Evolutionary conservation across 345 rosid genomes (phyloP), one percentile per base, ranked within the genome.

Genomic region (Euphorbia pulcherrima): DNA sequence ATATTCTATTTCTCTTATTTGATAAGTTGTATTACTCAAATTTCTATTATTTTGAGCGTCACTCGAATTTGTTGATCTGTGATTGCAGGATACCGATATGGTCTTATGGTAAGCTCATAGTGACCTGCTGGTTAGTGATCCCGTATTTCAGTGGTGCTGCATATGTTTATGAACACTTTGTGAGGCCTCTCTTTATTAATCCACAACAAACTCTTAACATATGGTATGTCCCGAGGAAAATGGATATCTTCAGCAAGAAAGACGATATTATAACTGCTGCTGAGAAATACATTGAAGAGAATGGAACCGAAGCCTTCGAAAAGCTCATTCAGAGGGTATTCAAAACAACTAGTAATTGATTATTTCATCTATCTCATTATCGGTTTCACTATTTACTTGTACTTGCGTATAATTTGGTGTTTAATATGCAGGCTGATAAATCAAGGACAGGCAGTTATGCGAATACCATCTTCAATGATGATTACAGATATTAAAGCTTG

Each of bases 101-200:
- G 97, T 79, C 96, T 7, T 87, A 86, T 67, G 74, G 78, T 2
- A 94, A 89, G 89, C 92, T 94, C 73, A 74, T 89, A 56, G 62
- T 89, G 75, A 91, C 96, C 60, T 89, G 97, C 78, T 94, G 99
- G 99, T 81, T 94, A 68, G 99, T 88, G 48, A 86, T 94, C 33
- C 97, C 99, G 0, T 84, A 91, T 82, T 94, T 94, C 82, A 92
- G 88, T 14, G 97, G 99, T 20, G 97, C 99, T 75, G 88, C 99
- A 35, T 88, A 88, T 70, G 96, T 92, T 23, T 94, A 94, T 65
- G 92, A 91, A 65, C 95, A 89, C 74, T 83, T 84, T 67, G 78
- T 92, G 77, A 90, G 99, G 73, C 92, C 93, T 53, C 51, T 91
- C 78, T 84, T 85, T 58, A 28, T 86, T 68, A 94, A 91, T 68